Conservation (phyloP, 148 eudicot genomes). For the Cornus controversa region DNA sequence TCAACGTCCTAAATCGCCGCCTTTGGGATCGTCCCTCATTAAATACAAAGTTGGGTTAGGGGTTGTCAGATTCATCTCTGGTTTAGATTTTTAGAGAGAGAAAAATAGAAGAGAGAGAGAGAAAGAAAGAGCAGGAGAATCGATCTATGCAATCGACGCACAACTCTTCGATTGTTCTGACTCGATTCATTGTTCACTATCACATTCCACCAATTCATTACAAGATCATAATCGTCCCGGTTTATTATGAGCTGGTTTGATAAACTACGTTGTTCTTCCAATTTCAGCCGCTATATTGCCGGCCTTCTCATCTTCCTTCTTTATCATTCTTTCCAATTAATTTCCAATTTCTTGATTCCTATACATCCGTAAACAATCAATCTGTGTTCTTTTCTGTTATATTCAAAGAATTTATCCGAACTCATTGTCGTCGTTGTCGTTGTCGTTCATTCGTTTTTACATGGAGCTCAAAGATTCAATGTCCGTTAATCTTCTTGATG, state of each 20-base stretch:
- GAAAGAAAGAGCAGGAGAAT: not conserved
- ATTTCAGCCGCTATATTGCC: constrained; percentile 70
- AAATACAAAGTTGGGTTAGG: too few species aligned
- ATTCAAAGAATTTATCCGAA: not conserved
- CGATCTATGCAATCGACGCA: constrained; percentile 25
- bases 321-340: constrained; percentile 52
- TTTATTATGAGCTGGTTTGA: constrained; percentile 71
- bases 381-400: not conserved
- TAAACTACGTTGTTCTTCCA: constrained; percentile 43
- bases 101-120: constrained; percentile 3
- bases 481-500: constrained; percentile 20
- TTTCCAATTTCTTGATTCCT: constrained; percentile 71
- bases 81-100: too few species aligned
- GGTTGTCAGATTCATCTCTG: too few species aligned
- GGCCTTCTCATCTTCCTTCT: constrained; percentile 61
- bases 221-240: not conserved
- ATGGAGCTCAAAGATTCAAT: constrained; percentile 36
- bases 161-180: not conserved
- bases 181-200: not conserved
- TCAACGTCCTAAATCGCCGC: too few species aligned
- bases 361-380: constrained; percentile 43
- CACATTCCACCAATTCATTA: constrained; percentile 5
- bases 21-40: too few species aligned
- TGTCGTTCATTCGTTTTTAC: not conserved
- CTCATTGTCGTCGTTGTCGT: not conserved